phyloP scores from a whole-genome alignment of 805 yeast species.

The Aciculoconidium aculeatum region DNA sequence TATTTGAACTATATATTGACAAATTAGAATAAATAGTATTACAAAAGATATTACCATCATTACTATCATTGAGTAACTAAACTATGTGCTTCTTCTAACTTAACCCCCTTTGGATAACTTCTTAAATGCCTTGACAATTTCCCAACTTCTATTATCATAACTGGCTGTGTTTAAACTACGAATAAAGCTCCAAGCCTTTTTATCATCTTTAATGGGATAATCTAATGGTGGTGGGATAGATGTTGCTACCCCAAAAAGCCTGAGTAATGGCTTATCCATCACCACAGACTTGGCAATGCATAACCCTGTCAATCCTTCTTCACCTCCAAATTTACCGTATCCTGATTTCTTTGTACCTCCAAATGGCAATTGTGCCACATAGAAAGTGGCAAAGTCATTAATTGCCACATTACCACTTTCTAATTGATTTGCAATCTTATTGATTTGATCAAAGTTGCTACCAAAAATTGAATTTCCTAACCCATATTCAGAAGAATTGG shows the following conservation, averaged over 20 bases:
- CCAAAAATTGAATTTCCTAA: slow-evolving; percentile 92
- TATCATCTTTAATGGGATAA: slow-evolving; percentile 79
- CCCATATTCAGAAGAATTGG: slow-evolving; percentile 84
- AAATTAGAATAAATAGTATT: too few relatives aligned
- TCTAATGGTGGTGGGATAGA: slow-evolving; percentile 85
- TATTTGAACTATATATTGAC: neutral
- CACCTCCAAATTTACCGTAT: slow-evolving; percentile 97
- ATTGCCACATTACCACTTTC: slow-evolving; percentile 91
- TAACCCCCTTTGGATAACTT: slow-evolving; percentile 34
- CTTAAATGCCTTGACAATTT: slow-evolving; percentile 37
- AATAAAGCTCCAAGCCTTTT: slow-evolving; percentile 86
- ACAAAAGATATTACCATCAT: too few relatives aligned
- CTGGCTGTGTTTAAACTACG: slow-evolving; percentile 77
- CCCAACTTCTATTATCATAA: slow-evolving; percentile 72
- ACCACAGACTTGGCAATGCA: slow-evolving; percentile 86
- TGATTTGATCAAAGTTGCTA: slow-evolving; percentile 47
- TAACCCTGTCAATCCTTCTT: slow-evolving; percentile 88
- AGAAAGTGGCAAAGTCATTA: slow-evolving; percentile 95
- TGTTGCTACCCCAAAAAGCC: slow-evolving; percentile 54
- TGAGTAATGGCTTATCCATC: slow-evolving; percentile 70
- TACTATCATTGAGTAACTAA: too few relatives aligned
- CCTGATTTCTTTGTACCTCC: slow-evolving; percentile 95
- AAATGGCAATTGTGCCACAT: slow-evolving; percentile 93
- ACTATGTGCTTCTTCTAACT: too few relatives aligned
- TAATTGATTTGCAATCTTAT: slow-evolving; percentile 56